A percentile compares a stretch with the other conserved stretches of the same genome.
Conservation (phyloP, 2,329 filamentous ascomycete genomes). For the Emergomyces orientalis region DNA sequence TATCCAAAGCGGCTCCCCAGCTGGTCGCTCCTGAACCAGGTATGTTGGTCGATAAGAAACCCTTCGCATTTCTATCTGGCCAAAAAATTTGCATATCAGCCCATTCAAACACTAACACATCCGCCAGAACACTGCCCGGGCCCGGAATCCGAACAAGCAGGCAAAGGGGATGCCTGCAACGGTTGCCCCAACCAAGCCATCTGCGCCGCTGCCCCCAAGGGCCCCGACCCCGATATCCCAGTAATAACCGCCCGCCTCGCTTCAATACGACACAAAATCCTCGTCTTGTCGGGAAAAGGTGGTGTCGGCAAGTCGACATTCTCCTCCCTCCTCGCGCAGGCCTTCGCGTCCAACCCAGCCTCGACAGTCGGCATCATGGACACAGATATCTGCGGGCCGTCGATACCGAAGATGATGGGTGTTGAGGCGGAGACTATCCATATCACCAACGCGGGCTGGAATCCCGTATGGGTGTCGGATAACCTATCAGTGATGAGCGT, state of each 20-base stretch:
- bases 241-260: constrained; percentile 75
- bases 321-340: constrained; percentile 76
- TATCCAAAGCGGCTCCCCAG: constrained; percentile 66
- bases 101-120: constrained; percentile 2
- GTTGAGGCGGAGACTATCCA: constrained; percentile 92
- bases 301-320: constrained; percentile 96
- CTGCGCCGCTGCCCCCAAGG: constrained; percentile 88
- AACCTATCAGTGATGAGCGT: constrained; percentile 95
- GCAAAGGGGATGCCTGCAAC: constrained; percentile 69
- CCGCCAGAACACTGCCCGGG: constrained; percentile 80
- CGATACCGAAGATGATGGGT: constrained; percentile 98
- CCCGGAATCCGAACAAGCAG: constrained; percentile 48
- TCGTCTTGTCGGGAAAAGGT: constrained; percentile 88
- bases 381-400: constrained; percentile 92
- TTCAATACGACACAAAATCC: constrained; percentile 79
- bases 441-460: constrained; percentile 80
- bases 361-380: constrained; percentile 91
- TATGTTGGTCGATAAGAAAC: constrained; percentile 22
- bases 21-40: constrained; percentile 87
- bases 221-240: constrained; percentile 87
- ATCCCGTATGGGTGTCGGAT: constrained; percentile 88
- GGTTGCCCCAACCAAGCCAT: constrained; percentile 95
- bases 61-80: too few relatives aligned
- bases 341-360: constrained; percentile 71
- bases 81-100: background rate